A percentile compares a stretch with the other conserved stretches of the same genome.
These are phyloP conservation scores for Myriosclerotinia scirpicola DNA, from an alignment of 2,329 filamentous ascomycete genomes.

Conservation along the genomic window DNA sequence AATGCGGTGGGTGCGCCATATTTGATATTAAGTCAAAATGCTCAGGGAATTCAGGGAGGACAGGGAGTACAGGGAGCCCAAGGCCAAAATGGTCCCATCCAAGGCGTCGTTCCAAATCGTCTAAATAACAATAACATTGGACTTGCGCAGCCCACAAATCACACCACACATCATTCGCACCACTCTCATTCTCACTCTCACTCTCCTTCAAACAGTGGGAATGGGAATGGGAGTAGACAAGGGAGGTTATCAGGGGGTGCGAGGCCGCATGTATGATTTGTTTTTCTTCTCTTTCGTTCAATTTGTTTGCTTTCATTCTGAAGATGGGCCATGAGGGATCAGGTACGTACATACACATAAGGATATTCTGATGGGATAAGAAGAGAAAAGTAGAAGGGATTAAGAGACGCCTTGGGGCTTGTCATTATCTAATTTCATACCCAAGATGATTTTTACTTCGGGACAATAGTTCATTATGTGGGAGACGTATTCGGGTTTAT, in stretches of 20 bases:
- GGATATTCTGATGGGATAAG: neutral
- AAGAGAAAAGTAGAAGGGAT: neutral
- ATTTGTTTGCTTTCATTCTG: neutral
- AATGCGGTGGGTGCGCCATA: neutral
- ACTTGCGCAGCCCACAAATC: neutral
- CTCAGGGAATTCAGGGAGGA: neutral
- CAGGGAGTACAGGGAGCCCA: neutral
- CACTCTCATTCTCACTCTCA: too few species aligned
- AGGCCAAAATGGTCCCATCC: neutral
- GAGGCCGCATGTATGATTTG: neutral
- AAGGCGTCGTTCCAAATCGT: neutral
- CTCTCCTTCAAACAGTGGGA: too few species aligned
- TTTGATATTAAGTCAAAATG: neutral
- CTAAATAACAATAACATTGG: slow-evolving; percentile 17
- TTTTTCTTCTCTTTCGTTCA: neutral
- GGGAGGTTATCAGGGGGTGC: neutral
- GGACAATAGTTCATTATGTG: slow-evolving; percentile 57
- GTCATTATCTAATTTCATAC: slow-evolving; percentile 52
- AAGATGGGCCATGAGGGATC: neutral
- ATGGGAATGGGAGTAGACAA: neutral
- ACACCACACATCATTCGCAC: neutral
- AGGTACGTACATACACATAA: neutral
- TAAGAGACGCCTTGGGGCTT: slow-evolving; percentile 17
- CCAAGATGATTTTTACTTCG: slow-evolving; percentile 55
- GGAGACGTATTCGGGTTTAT: slow-evolving; percentile 45